Evolutionary conservation across 768 basidiomycete genomes (phyloP), one percentile per base, ranked within the genome.

Genomic region (Collybiopsis confluens): DNA sequence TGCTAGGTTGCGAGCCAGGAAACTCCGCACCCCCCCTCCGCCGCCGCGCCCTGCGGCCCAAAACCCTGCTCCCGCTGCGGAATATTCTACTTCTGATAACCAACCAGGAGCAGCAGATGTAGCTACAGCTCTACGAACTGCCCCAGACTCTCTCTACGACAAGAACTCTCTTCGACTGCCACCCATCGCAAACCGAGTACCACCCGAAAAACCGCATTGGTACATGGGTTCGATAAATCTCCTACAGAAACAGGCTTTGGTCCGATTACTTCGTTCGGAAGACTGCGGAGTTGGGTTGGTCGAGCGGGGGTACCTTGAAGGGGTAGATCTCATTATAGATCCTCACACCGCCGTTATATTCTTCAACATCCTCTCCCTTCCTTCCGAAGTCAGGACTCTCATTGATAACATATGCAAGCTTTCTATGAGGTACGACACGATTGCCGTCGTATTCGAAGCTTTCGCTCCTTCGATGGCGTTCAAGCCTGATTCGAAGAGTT

Each of bases 201-300:
- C 58, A 30, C 73, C 77, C n/a, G 48, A 55, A 11, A 63, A 62
- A 18, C 42, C 62, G 16, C 88, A 90, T 63, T 77, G 74, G 24
- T 92, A 91, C 61, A 72, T 92, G 68, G 81, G 80, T 15, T 90
- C 87, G 26, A 64, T 90, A 56, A 73, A 81, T 26, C 58, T 90
- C 18, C 72, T 91, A 6, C 90, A 90, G 64, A 85, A 83, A 58
- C 84, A 80, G 47, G 74, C 72, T 18, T 69, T 92, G 2, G 75
- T 85, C 37, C 76, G 74, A 3, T 66, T 72, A 10, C 73, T 92
- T 23, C 68, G 71, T 16, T 71, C 74, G 10, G 62, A 59, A 13
- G 61, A 68, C 11, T 81, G 76, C 56, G 66, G 67, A 10, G 69
- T 90, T 21, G 74, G 79, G 26, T 74, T 91, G 11, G 74, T 84